Conservation (phyloP, 2,329 filamentous ascomycete species). For the Cladosporium sp. region DNA sequence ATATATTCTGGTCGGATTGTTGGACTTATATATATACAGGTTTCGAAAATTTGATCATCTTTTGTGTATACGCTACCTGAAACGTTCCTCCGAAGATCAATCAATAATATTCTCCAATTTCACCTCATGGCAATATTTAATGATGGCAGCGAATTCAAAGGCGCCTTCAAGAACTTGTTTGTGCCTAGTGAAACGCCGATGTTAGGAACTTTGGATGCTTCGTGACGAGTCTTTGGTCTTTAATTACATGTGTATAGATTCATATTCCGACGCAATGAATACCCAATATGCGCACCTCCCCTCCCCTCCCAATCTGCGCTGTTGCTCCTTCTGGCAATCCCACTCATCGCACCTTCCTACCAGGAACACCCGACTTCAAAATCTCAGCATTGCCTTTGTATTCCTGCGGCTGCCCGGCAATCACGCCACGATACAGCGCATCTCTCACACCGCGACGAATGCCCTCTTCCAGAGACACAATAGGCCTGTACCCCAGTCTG, state of each 20-base stretch:
- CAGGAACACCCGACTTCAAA: constrained; percentile 11
- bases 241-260: no score
- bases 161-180: no score
- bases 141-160: no score
- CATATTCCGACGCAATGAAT: no score
- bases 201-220: no score
- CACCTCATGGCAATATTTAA: no score
- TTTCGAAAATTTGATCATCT: no score
- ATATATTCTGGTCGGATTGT: not conserved
- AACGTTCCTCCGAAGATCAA: not conserved
- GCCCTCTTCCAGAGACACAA: constrained; percentile 64
- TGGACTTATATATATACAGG: not conserved
- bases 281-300: no score
- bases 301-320: no score
- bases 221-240: no score
- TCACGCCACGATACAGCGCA: constrained; percentile 33
- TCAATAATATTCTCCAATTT: not conserved
- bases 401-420: constrained; percentile 31
- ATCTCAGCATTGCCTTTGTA: constrained; percentile 26
- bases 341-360: constrained; percentile 1
- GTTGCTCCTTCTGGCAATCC: no score
- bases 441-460: constrained; percentile 43
- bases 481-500: constrained; percentile 64
- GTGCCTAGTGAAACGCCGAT: no score
- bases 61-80: not conserved